Conservation (phyloP, 495 filamentous ascomycete species). For the Penicillium pancosmium region DNA sequence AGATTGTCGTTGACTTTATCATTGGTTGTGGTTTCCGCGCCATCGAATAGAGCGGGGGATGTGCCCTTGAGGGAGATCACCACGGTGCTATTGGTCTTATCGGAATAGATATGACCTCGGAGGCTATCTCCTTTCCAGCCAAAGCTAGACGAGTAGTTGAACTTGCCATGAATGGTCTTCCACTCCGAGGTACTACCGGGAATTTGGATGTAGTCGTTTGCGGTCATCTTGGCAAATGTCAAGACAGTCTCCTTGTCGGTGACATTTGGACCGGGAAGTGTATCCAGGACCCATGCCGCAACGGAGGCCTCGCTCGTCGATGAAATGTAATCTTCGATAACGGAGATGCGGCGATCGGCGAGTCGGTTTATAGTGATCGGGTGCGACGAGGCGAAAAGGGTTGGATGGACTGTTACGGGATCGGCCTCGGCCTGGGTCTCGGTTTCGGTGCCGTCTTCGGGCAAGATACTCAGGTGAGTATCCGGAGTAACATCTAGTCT, state of each 20-base stretch:
- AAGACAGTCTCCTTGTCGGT: constrained; percentile 85
- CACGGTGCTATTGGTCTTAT: constrained; percentile 81
- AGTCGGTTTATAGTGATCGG: constrained; percentile 75
- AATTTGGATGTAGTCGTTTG: constrained; percentile 81
- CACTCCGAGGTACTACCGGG: constrained; percentile 70
- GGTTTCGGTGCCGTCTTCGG: constrained; percentile 57
- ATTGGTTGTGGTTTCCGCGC: constrained; percentile 91
- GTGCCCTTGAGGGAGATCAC: constrained; percentile 94
- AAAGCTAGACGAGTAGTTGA: constrained; percentile 82
- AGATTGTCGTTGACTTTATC: constrained; percentile 98
- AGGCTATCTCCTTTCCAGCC: constrained; percentile 91
- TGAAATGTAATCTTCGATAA: constrained; percentile 75
- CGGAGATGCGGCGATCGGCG: constrained; percentile 71
- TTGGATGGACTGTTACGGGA: constrained; percentile 29
- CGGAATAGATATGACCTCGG: constrained; percentile 88
- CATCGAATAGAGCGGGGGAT: constrained; percentile 88
- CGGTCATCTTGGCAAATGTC: constrained; percentile 81
- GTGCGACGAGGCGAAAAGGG: constrained; percentile 59
- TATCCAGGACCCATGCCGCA: constrained; percentile 83
- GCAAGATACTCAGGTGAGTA: constrained; percentile 64
- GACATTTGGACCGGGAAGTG: constrained; percentile 75
- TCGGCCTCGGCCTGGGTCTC: constrained; percentile 46
- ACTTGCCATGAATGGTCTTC: constrained; percentile 77
- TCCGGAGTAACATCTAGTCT: constrained; percentile 70
- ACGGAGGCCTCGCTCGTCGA: constrained; percentile 60